Percentiles rank a stretch among this genome's conserved stretches.
These are phyloP conservation scores for Trypethelium eluteriae DNA, from an alignment of 495 filamentous ascomycete species.

Conservation along the genomic window DNA sequence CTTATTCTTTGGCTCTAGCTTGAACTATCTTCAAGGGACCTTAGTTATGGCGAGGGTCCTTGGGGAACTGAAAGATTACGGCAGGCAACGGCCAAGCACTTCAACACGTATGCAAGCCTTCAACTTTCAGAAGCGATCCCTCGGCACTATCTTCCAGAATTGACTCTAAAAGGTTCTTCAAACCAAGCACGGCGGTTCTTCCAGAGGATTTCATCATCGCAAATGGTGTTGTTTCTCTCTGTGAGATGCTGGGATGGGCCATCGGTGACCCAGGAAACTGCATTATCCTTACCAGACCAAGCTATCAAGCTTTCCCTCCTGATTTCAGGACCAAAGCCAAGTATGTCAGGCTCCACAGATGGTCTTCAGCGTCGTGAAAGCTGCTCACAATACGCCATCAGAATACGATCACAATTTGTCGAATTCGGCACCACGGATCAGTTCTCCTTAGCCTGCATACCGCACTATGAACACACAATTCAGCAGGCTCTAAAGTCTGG, in stretches of 20 bases:
- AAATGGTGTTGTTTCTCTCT: conserved; percentile 22
- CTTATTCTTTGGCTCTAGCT: neutral
- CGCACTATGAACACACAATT: conserved; percentile 21
- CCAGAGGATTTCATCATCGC: conserved; percentile 20
- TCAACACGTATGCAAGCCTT: conserved; percentile 19
- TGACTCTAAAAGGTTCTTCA: conserved; percentile 12
- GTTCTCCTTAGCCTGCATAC: conserved; percentile 14
- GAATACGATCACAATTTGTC: conserved; percentile 20
- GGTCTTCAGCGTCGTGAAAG: neutral
- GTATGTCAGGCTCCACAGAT: neutral
- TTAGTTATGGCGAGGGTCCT: conserved; percentile 30
- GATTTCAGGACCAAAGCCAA: conserved; percentile 22
- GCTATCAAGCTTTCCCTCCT: conserved; percentile 23
- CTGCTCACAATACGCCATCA: neutral
- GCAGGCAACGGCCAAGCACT: conserved; percentile 23
- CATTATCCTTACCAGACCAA: conserved; percentile 25
- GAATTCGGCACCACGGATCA: conserved; percentile 21
- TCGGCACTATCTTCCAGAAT: neutral
- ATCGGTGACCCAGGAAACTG: conserved; percentile 27
- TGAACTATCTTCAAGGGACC: conserved; percentile 5
- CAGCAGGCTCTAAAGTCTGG: conserved; percentile 17
- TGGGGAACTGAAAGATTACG: conserved; percentile 26
- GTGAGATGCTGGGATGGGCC: conserved; percentile 24
- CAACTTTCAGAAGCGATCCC: neutral
- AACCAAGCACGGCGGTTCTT: conserved; percentile 17